Percentiles rank a stretch among this genome's conserved stretches.
phyloP scores from a whole-genome alignment of 2,329 filamentous ascomycete genomes.

The Onygena corvina region DNA sequence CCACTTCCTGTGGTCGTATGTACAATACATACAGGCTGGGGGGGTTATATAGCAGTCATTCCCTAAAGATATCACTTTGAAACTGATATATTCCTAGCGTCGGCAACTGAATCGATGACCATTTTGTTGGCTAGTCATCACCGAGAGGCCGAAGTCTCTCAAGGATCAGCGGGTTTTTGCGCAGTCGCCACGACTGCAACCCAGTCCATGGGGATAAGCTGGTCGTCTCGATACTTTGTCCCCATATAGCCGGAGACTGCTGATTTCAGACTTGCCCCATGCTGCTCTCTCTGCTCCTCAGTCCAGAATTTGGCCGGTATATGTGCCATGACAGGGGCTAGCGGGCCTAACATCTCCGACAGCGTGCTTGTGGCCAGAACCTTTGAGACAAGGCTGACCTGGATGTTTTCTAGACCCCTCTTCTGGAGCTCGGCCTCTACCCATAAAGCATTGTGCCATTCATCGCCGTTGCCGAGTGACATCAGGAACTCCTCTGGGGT shows the following conservation, averaged over 20 bases:
- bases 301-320: slow-evolving; percentile 10
- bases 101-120: no score
- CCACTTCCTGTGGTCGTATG: no score
- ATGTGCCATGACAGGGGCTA: slow-evolving; percentile 6
- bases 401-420: slow-evolving; percentile 4
- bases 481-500: slow-evolving; percentile 8
- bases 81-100: no score
- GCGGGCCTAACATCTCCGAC: not conserved
- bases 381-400: slow-evolving; percentile 5
- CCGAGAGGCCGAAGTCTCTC: no score
- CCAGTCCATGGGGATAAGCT: slow-evolving; percentile 10
- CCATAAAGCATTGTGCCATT: slow-evolving; percentile 9
- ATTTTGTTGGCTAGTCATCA: no score
- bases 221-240: slow-evolving; percentile 3
- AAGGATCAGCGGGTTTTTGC: slow-evolving; percentile 1
- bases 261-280: not conserved
- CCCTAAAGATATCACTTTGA: no score
- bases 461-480: slow-evolving; percentile 8
- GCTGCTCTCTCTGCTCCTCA: slow-evolving; percentile 7
- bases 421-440: slow-evolving; percentile 3
- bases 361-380: slow-evolving; percentile 7
- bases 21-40: no score
- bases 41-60: no score
- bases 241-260: slow-evolving; percentile 4
- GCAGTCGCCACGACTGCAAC: slow-evolving; percentile 8